These are phyloP conservation scores for Capsicum rhomboideum DNA, from an alignment of 257 asterid species.

Conservation along the genomic window DNA sequence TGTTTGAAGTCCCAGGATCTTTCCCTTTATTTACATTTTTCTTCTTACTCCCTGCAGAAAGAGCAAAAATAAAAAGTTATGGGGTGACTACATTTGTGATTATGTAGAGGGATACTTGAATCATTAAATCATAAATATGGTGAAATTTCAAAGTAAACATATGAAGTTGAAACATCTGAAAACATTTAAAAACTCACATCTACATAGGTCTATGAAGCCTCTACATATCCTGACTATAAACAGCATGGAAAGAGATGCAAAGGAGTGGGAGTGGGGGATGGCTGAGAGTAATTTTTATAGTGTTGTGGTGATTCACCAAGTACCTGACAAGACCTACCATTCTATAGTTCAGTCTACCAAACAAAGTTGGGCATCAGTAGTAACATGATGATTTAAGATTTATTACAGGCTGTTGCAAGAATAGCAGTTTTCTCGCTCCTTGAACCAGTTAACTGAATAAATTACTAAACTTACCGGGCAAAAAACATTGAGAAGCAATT, in stretches of 20 bases:
- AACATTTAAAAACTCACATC: too few relatives aligned
- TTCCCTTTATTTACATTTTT: conserved; percentile 35
- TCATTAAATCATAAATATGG: too few relatives aligned
- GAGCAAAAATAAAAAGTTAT: background rate
- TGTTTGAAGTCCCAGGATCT: conserved; percentile 26
- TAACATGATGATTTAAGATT: background rate
- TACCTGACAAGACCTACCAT: background rate
- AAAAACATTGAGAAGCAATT: background rate
- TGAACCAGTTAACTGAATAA: background rate
- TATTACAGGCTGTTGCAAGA: background rate
- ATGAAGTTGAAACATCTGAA: too few relatives aligned
- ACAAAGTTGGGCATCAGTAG: background rate
- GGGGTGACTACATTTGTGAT: background rate
- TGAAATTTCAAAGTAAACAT: too few relatives aligned
- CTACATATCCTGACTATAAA: too few relatives aligned
- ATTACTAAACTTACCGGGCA: background rate
- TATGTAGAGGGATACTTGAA: background rate
- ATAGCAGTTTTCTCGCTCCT: background rate
- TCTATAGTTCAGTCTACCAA: background rate
- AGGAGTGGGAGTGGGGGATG: background rate
- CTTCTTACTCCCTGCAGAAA: conserved; percentile 58
- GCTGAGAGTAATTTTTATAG: background rate
- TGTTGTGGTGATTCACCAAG: background rate
- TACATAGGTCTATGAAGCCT: too few relatives aligned
- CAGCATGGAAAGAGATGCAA: background rate